phyloP scores from a whole-genome alignment of 1,284 basidiomycete genomes.

The Cryptococcus hybrid region DNA sequence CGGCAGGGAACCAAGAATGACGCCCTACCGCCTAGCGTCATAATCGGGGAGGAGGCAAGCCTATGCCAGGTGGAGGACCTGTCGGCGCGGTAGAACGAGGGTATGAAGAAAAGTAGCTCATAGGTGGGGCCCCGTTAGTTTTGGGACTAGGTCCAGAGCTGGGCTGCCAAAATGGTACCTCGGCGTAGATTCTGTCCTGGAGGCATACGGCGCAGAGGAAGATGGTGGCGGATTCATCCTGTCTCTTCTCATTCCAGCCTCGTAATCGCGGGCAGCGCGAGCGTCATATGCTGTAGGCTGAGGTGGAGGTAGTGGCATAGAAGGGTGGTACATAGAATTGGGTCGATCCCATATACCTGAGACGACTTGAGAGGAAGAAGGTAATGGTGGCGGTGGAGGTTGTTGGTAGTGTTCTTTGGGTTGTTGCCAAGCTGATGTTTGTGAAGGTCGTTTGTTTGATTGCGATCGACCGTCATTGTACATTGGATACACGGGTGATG shows the following conservation, averaged over 20 bases:
- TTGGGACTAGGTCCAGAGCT: neutral
- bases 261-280: slow-evolving; percentile 2
- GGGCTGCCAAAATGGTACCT: neutral
- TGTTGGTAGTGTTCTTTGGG: neutral
- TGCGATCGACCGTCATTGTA: neutral
- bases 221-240: neutral
- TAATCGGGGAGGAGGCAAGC: neutral
- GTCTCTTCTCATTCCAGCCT: neutral
- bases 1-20: neutral
- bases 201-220: neutral
- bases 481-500: neutral
- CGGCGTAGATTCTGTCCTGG: neutral
- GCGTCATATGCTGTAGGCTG: neutral
- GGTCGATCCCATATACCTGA: neutral
- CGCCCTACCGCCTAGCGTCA: neutral
- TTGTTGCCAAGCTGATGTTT: neutral
- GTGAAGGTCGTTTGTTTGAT: neutral
- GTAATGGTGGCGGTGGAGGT: neutral
- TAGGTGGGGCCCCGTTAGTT: neutral
- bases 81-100: neutral
- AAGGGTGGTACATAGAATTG: neutral
- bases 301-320: neutral
- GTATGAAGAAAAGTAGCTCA: neutral
- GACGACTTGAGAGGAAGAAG: neutral
- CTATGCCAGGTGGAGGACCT: neutral